A percentile compares a stretch with the other conserved stretches of the same genome.
phyloP scores from a whole-genome alignment of 2,329 filamentous ascomycete species.

The Macrophomina pseudophaseolina region DNA sequence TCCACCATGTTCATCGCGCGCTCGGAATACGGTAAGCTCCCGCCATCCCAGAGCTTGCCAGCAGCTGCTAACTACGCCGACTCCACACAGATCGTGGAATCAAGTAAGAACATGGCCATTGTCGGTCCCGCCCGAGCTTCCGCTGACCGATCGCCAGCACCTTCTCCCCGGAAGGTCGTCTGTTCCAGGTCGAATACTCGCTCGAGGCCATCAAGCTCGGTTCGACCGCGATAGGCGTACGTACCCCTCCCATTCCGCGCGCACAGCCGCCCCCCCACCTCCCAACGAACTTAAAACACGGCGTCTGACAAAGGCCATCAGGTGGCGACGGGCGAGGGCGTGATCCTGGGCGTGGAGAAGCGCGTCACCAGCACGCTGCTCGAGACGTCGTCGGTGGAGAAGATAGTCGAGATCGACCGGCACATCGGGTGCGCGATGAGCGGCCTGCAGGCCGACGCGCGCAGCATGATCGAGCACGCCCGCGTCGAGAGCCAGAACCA shows the following conservation, averaged over 20 bases:
- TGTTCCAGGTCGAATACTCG: conserved; percentile 99
- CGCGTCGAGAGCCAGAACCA: conserved; percentile 97
- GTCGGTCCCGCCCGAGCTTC: conserved; percentile 27
- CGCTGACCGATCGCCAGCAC: conserved; percentile 65
- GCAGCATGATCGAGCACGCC: conserved; percentile 97
- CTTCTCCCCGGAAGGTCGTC: conserved; percentile 98
- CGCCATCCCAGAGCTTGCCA: conserved; percentile 32
- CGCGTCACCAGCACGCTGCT: conserved; percentile 96
- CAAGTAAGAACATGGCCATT: conserved; percentile 69
- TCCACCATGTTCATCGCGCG: conserved; percentile 85
- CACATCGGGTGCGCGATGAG: conserved; percentile 99
- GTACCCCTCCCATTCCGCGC: conserved; percentile 32
- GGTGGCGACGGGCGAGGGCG: conserved; percentile 91
- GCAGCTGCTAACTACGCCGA: conserved; percentile 32
- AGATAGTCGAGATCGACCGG: conserved; percentile 99
- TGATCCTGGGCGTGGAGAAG: conserved; percentile 98
- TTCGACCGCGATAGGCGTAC: conserved; percentile 92
- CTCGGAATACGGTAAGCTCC: conserved; percentile 92
- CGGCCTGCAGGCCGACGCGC: conserved; percentile 94
- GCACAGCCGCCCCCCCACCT: conserved; percentile 3
- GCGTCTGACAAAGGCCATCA: conserved; percentile 34
- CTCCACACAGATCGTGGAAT: conserved; percentile 82
- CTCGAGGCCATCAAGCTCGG: conserved; percentile 99
- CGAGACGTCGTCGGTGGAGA: conserved; percentile 97
- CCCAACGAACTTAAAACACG: neutral